phyloP scores from a whole-genome alignment of 768 basidiomycete species.

The Pseudohyphozyma bogoriensis region DNA sequence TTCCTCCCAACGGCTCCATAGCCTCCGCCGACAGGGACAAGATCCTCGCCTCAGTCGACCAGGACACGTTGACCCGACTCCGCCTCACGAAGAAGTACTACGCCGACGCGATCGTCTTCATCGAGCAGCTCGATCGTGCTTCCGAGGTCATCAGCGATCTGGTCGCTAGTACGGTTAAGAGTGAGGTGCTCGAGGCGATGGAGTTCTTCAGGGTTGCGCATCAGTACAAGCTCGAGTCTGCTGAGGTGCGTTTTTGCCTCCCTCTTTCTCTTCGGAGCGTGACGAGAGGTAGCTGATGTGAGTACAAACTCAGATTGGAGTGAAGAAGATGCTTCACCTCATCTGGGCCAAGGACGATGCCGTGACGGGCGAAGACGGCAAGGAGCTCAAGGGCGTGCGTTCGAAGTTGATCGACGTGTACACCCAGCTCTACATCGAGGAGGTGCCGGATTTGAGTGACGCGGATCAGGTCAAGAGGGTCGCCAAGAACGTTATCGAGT shows the following conservation, averaged over 20 bases:
- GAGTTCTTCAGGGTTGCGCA: slow-evolving; percentile 74
- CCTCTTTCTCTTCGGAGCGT: neutral
- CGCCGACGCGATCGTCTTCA: slow-evolving; percentile 73
- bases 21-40: slow-evolving; percentile 61
- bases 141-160: slow-evolving; percentile 63
- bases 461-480: slow-evolving; percentile 86
- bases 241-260: slow-evolving; percentile 49
- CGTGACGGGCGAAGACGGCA: slow-evolving; percentile 54
- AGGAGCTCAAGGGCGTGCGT: slow-evolving; percentile 77
- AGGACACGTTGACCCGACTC: slow-evolving; percentile 55
- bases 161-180: slow-evolving; percentile 59
- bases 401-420: slow-evolving; percentile 83
- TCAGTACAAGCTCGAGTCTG: slow-evolving; percentile 67
- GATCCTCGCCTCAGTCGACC: slow-evolving; percentile 58
- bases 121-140: slow-evolving; percentile 55
- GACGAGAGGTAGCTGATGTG: slow-evolving; percentile 13
- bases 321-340: slow-evolving; percentile 92
- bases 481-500: slow-evolving; percentile 97
- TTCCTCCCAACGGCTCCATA: no score
- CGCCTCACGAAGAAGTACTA: slow-evolving; percentile 76
- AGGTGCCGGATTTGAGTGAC: slow-evolving; percentile 52
- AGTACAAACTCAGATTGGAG: slow-evolving; percentile 75
- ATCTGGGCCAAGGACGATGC: slow-evolving; percentile 94
- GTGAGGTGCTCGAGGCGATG: slow-evolving; percentile 44
- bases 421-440: slow-evolving; percentile 75